These are phyloP conservation scores for Avicennia marina DNA, from an alignment of 257 asterid species.

Conservation along the genomic window DNA sequence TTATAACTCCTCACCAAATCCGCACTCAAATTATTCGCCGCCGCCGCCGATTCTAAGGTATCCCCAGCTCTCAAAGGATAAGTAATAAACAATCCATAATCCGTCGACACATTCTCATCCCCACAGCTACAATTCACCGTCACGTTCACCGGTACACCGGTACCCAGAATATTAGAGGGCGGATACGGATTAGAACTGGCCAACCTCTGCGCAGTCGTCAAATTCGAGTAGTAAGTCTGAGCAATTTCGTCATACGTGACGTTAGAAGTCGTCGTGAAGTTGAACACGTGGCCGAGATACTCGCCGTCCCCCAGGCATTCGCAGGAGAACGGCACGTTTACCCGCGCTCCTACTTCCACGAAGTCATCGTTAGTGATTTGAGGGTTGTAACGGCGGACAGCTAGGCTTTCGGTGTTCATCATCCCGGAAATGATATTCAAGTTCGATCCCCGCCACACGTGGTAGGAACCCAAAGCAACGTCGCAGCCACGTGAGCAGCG, in stretches of 20 bases:
- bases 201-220: slow-evolving; percentile 43
- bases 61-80: slow-evolving; percentile 65
- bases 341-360: slow-evolving; percentile 31
- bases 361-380: slow-evolving; percentile 40
- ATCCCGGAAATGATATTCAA: slow-evolving; percentile 28
- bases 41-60: slow-evolving; percentile 44
- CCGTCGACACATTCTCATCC: slow-evolving; percentile 33
- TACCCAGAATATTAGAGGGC: slow-evolving; percentile 41
- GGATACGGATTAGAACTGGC: slow-evolving; percentile 37
- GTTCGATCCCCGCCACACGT: slow-evolving; percentile 26
- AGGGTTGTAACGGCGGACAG: slow-evolving; percentile 40
- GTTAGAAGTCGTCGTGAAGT: slow-evolving; percentile 23
- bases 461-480: slow-evolving; percentile 66
- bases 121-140: slow-evolving; percentile 88
- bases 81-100: slow-evolving; percentile 71
- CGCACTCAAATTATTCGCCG: slow-evolving; percentile 37
- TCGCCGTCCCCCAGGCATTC: slow-evolving; percentile 42
- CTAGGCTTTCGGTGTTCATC: slow-evolving; percentile 10
- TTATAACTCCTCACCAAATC: slow-evolving; percentile 51
- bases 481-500: slow-evolving; percentile 61
- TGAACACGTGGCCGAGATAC: slow-evolving; percentile 51
- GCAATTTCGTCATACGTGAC: slow-evolving; percentile 39
- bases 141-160: slow-evolving; percentile 42
- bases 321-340: slow-evolving; percentile 72
- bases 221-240: slow-evolving; percentile 39